Base-by-base conservation (phyloP, 164 flowering plant species). In the Malania oleifera region DNA sequence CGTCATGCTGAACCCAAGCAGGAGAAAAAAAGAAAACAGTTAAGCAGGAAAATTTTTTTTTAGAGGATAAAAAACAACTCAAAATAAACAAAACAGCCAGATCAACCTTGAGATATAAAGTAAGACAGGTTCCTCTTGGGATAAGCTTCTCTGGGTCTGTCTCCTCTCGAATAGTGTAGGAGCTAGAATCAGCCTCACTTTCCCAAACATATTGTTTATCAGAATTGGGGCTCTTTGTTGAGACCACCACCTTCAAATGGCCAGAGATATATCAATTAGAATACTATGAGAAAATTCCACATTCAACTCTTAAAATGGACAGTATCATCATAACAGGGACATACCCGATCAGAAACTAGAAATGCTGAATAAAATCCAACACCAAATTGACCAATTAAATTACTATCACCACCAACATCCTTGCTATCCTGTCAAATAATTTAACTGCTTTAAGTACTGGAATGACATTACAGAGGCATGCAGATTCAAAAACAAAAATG, bases 321-420 rank as follows among this genome's bases (percentile, higher is more conserved):
- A 50, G n/a, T n/a, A n/a, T 10, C 14, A 0, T 39, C 14, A 39
- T 10, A n/a, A 10, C 11, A n/a, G 59, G 24, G 0, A 29, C 57
- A 57, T 78, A 91, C 99, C 80, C 72, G 66, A 58, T 95, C 99
- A 56, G 99, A 59, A 52, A 95, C 99, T 19, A 95, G 76, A 52
- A 95, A 95, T 5, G 99, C 87, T 49, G 99, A 95, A 76, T 91
- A 95, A 70, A 95, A 95, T 24, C 99, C 99, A 25, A 91, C 99
- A 74, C 99, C 99, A 84, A 95, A 95, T 68, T 95, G 99, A 55
- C 97, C 99, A 65, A 95, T 91, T 57, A 95, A 78, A 76, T 95
- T 95, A 81, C 67, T 91, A 71, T 91, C 99, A 46, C 75, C 63
- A 60, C 96, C 95, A 52, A 83, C 78, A 69, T 89, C 96, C 74